phyloP scores from a whole-genome alignment of 164 flowering plant genomes.

The Chimonanthus salicifolius region DNA sequence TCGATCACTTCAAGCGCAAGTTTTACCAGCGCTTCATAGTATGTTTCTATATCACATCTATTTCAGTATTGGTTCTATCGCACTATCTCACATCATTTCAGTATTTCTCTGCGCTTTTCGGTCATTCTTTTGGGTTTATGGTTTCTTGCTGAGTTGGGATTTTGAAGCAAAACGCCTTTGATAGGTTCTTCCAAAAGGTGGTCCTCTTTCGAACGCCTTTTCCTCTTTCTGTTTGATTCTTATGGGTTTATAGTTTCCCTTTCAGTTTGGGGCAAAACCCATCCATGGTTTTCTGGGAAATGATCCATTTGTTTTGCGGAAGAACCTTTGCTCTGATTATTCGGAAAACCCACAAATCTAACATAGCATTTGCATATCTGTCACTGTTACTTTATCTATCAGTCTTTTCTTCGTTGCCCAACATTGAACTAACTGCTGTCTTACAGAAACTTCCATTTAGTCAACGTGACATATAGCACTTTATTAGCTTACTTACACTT shows the following conservation, averaged over 20 bases:
- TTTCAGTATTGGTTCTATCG: not conserved
- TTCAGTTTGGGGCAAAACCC: not conserved
- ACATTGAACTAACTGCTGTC: too few relatives aligned
- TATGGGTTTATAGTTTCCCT: not conserved
- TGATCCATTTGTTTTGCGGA: not conserved
- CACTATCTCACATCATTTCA: not conserved
- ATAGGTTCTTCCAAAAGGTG: not conserved
- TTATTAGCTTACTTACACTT: too few relatives aligned
- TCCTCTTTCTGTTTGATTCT: not conserved
- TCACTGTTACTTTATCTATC: not conserved
- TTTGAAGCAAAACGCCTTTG: not conserved
- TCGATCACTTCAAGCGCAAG: slow-evolving; percentile 89
- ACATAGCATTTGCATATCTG: not conserved
- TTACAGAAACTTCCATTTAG: too few relatives aligned
- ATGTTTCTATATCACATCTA: not conserved
- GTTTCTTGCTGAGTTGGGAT: not conserved
- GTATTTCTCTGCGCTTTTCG: not conserved
- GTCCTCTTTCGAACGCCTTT: not conserved
- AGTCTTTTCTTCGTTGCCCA: not conserved
- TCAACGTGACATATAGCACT: too few relatives aligned
- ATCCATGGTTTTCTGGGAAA: not conserved
- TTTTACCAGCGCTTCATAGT: slow-evolving; percentile 95
- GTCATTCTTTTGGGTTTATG: not conserved
- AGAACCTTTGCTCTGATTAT: not conserved
- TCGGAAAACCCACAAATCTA: not conserved